These are phyloP conservation scores for Chondrostereum purpureum DNA, from an alignment of 1,284 basidiomycete species.

Conservation along the genomic window DNA sequence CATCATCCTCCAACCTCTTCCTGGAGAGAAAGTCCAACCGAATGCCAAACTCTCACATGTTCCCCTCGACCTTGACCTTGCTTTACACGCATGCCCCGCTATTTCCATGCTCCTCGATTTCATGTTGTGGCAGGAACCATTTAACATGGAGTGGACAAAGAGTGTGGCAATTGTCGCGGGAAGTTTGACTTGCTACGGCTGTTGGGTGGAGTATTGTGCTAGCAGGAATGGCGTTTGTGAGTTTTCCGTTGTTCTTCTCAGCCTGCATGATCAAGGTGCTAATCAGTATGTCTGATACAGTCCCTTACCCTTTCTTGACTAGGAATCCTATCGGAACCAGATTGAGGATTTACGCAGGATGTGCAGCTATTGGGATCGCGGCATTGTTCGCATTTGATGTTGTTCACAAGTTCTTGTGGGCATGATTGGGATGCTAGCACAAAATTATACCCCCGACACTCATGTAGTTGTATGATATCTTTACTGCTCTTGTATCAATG, in stretches of 20 bases:
- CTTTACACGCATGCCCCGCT: constrained; percentile 63
- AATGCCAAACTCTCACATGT: constrained; percentile 28
- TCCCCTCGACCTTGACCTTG: constrained; percentile 58
- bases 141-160: constrained; percentile 36
- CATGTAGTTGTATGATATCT: too few species aligned
- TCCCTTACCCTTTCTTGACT: constrained; percentile 80
- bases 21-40: constrained; percentile 26
- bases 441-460: too few species aligned
- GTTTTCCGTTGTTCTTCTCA: constrained; percentile 21
- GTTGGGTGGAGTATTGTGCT: constrained; percentile 68
- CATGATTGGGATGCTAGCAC: too few species aligned
- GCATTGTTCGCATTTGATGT: constrained; percentile 54
- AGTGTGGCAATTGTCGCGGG: constrained; percentile 40
- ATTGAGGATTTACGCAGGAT: constrained; percentile 51
- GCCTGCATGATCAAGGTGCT: background rate
- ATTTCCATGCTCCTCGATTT: constrained; percentile 64
- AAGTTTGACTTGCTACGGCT: constrained; percentile 45
- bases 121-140: constrained; percentile 59
- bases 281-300: constrained; percentile 30
- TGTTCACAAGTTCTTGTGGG: constrained; percentile 29
- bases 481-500: too few species aligned
- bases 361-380: constrained; percentile 44
- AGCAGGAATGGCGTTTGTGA: constrained; percentile 54
- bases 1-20: constrained; percentile 41
- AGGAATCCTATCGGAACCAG: constrained; percentile 46